phyloP scores from a whole-genome alignment of 352 stramenopile genomes.

The Phytophthora gonapodyides region DNA sequence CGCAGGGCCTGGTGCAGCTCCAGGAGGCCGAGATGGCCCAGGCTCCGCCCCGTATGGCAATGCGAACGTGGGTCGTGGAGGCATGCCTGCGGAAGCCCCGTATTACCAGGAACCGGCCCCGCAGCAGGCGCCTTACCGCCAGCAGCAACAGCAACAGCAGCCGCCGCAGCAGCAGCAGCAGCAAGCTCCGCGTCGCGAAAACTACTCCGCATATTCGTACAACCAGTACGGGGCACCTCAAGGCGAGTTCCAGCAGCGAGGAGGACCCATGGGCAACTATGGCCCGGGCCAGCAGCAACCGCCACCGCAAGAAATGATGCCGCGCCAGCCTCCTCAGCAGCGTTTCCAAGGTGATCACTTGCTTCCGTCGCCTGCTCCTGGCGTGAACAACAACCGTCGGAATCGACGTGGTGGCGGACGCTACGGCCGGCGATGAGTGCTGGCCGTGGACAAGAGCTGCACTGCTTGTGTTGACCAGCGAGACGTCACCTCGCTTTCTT shows the following conservation, averaged over 20 bases:
- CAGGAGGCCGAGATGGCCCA: constrained; percentile 13
- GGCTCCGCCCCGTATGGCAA: constrained; percentile 19
- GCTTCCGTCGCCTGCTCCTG: constrained; percentile 31
- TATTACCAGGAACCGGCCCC: constrained; percentile 41
- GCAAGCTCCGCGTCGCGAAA: constrained; percentile 25
- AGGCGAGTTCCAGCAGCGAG: constrained; percentile 41
- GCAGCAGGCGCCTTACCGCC: constrained; percentile 29
- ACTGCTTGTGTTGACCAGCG: not conserved
- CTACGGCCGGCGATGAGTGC: constrained; percentile 30
- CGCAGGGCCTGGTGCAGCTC: constrained; percentile 23
- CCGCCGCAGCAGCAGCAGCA: constrained; percentile 31
- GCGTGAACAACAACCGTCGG: constrained; percentile 32
- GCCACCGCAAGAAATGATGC: constrained; percentile 29
- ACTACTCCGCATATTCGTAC: constrained; percentile 37
- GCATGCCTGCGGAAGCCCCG: constrained; percentile 23
- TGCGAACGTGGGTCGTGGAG: constrained; percentile 23
- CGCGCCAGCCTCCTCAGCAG: constrained; percentile 24
- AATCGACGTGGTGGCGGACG: constrained; percentile 42
- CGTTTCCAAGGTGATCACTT: constrained; percentile 35
- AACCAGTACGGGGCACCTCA: constrained; percentile 37
- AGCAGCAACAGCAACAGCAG: constrained; percentile 30
- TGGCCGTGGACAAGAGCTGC: not conserved
- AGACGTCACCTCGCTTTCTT: not conserved
- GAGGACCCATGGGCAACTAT: constrained; percentile 30
- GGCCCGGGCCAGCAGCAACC: constrained; percentile 31